Evolutionary conservation across 441 rosid species (phyloP), one percentile per base, ranked within the genome.

Genomic region (Gossypium davidsonii): DNA sequence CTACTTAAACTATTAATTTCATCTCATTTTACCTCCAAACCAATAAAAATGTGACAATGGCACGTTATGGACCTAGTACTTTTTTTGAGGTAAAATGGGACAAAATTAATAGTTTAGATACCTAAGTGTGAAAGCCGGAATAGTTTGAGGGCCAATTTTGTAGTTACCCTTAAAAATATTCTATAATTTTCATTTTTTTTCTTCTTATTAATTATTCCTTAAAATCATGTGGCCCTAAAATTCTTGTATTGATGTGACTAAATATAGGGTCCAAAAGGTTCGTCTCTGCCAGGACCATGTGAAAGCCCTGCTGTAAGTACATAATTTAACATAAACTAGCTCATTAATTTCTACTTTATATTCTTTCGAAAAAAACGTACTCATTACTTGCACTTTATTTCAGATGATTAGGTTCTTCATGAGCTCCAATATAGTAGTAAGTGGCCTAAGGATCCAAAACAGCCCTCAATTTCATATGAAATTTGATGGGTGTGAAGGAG

Each of bases 381-480:
- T 34, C 39, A 34, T 34, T 34, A 0, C 12, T 12, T 23, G 17
- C 9, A 18, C 28, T 1, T 34, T 34, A 6, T 34, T 34, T 15
- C 88, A 94, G 98, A 73, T 94, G 83, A 88, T 94, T 62, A 79
- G 98, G 21, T 94, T 92, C 82, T 94, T 94, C 85, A 87, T 94
- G 97, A 94, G 98, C 88, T 84, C 90, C 23, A 92, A 94, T 21
- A 67, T 94, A 72, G 96, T 62, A 2, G 91, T 91, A 0, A 87
- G 77, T 72, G 93, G 88, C 34, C 59, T 94, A 59, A 78, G 75
- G 58, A 91, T 94, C 46, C 97, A 94, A 76, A 94, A 94, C 87
- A 94, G 98, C 60, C 98, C 98, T 1, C 93, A 89, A 46, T 85
- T 94, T 72, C 98, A 94, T 81, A 85, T 94, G 90, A 94, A 94